Evolutionary conservation across 441 rosid species (phyloP).

Genomic region (Croton setiger): DNA sequence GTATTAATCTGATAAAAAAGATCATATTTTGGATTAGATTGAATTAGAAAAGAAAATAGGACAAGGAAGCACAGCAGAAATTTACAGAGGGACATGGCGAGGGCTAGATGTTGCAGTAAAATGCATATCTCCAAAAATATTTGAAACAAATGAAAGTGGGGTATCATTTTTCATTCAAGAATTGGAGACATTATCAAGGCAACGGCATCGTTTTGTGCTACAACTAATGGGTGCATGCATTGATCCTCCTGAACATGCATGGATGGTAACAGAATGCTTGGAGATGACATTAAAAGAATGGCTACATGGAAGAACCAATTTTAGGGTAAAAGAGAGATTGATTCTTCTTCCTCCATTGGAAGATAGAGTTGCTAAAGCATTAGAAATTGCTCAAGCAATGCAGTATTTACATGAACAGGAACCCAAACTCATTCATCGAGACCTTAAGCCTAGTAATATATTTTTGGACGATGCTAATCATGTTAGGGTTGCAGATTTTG

Average conservation of each 20-base stretch:
- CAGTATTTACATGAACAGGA: conserved; percentile 57
- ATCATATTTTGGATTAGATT: conserved; percentile 22
- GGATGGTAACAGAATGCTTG: conserved; percentile 50
- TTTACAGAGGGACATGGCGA: conserved; percentile 47
- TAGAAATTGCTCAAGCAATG: conserved; percentile 63
- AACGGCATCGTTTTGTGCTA: conserved; percentile 45
- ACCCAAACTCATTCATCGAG: conserved; percentile 52
- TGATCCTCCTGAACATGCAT: conserved; percentile 44
- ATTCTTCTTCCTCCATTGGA: conserved; percentile 36
- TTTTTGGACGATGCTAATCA: conserved; percentile 45
- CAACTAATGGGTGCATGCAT: conserved; percentile 56
- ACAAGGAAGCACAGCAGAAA: conserved; percentile 50
- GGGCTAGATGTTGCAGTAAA: conserved; percentile 59
- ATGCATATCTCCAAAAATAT: conserved; percentile 42
- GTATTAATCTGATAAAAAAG: no score
- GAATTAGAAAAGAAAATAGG: conserved; percentile 40
- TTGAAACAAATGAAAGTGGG: conserved; percentile 34
- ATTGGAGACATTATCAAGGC: conserved; percentile 46
- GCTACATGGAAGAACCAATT: conserved; percentile 42
- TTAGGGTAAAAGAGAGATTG: conserved; percentile 27
- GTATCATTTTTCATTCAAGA: conserved; percentile 46
- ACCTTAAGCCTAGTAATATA: conserved; percentile 60
- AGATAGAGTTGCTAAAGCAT: conserved; percentile 35
- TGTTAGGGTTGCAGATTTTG: conserved; percentile 54
- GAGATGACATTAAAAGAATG: conserved; percentile 48